Conservation (phyloP, 2,329 filamentous ascomycete species). For the Fusarium tricinctum region DNA sequence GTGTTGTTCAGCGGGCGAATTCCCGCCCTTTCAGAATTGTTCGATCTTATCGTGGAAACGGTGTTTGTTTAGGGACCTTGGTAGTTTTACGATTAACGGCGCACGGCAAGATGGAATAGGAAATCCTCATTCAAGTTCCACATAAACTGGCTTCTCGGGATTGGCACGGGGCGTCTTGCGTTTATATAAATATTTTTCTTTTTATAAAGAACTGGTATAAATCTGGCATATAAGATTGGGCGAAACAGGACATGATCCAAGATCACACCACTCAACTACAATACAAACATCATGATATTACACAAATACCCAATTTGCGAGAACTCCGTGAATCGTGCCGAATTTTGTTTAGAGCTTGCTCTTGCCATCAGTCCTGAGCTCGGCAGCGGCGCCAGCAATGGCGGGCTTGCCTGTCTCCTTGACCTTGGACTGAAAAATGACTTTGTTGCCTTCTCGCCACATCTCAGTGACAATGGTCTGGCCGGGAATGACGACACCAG, state of each 20-base stretch:
- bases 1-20: conserved; percentile 53
- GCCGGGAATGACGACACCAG: conserved; percentile 85
- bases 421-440: conserved; percentile 89
- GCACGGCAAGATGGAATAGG: conserved; percentile 26
- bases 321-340: conserved; percentile 27
- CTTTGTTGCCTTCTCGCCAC: conserved; percentile 87
- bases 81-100: conserved; percentile 25
- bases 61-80: conserved; percentile 55
- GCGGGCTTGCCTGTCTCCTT: conserved; percentile 94
- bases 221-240: conserved; percentile 35
- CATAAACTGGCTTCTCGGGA: conserved; percentile 10
- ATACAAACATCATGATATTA: conserved; percentile 49
- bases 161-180: conserved; percentile 31
- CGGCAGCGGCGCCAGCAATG: conserved; percentile 84
- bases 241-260: conserved; percentile 36
- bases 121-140: conserved; percentile 37
- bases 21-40: conserved; percentile 60
- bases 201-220: conserved; percentile 19
- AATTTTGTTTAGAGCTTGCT: conserved; percentile 51
- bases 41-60: conserved; percentile 62
- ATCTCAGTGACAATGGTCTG: conserved; percentile 94
- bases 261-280: conserved; percentile 43
- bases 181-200: conserved; percentile 16
- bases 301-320: conserved; percentile 31
- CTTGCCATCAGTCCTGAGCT: conserved; percentile 67